These are phyloP conservation scores for Thozetella sp. DNA, from an alignment of 495 filamentous ascomycete genomes.

Conservation along the genomic window DNA sequence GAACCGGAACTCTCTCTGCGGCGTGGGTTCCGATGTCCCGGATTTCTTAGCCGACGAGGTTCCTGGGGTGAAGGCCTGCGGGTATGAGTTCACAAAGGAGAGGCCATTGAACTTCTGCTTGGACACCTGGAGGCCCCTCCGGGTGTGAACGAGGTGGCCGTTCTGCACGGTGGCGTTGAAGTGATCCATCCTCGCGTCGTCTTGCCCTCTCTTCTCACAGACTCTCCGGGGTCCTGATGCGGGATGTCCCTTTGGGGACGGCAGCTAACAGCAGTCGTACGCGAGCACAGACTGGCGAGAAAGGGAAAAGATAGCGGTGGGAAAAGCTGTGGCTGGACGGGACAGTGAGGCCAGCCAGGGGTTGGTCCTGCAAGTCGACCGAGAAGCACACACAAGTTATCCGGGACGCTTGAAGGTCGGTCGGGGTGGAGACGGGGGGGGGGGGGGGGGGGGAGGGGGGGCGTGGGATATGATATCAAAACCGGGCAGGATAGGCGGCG, in stretches of 20 bases:
- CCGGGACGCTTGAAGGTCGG: too few species aligned
- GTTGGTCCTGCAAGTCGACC: neutral
- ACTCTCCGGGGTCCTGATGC: too few species aligned
- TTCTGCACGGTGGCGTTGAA: slow-evolving; percentile 29
- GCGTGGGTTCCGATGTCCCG: neutral
- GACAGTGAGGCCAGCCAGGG: neutral
- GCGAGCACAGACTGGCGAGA: neutral
- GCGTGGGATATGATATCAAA: too few species aligned
- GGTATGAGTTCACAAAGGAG: slow-evolving; percentile 29
- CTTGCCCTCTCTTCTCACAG: neutral
- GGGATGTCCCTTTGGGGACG: neutral
- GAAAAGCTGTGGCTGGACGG: neutral
- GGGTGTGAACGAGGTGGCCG: slow-evolving; percentile 25
- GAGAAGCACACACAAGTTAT: too few species aligned
- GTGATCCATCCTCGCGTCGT: slow-evolving; percentile 21
- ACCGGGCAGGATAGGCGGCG: too few species aligned
- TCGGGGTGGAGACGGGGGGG: too few species aligned
- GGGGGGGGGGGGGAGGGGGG: too few species aligned
- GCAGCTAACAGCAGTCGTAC: neutral
- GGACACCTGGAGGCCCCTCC: slow-evolving; percentile 28
- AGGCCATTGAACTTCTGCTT: slow-evolving; percentile 27
- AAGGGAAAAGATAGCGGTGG: neutral
- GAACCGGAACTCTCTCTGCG: slow-evolving; percentile 17
- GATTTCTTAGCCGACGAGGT: slow-evolving; percentile 1
- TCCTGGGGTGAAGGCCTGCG: slow-evolving; percentile 6